These are phyloP conservation scores for Centella asiatica DNA, from an alignment of 129 eudicot genomes.

Conservation along the genomic window DNA sequence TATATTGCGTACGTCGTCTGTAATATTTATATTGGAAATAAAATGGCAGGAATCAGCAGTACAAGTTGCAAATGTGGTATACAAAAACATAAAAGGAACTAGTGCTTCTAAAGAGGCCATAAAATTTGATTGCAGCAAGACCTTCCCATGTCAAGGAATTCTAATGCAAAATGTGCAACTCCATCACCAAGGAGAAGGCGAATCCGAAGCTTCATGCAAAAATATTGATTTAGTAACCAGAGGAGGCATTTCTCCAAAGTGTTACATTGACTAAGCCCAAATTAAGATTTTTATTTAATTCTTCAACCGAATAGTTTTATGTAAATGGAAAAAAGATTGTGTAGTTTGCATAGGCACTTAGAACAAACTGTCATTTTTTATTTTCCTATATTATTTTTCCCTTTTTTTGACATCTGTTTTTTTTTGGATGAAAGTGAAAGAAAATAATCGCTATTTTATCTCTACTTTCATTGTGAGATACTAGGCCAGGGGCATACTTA, in stretches of 20 bases:
- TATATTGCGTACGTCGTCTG: not conserved
- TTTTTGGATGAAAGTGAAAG: no score
- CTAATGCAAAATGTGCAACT: constrained; percentile 42
- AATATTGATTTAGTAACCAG: constrained; percentile 23
- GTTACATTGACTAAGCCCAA: constrained; percentile 1
- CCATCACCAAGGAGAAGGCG: constrained; percentile 21
- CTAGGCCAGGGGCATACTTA: no score
- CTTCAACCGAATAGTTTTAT: no score
- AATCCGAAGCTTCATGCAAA: constrained; percentile 30
- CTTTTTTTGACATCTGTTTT: no score
- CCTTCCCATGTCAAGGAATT: constrained; percentile 49
- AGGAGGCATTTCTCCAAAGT: constrained; percentile 35
- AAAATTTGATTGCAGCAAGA: constrained; percentile 61
- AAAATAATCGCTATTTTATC: no score
- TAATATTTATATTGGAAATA: not conserved
- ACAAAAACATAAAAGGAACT: constrained; percentile 59
- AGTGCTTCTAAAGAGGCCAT: constrained; percentile 61
- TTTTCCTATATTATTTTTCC: no score
- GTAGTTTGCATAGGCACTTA: no score
- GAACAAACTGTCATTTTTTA: no score
- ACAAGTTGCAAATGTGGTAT: constrained; percentile 48
- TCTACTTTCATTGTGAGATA: no score
- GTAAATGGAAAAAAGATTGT: no score
- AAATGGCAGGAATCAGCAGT: constrained; percentile 51
- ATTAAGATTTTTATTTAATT: no score